phyloP scores from a whole-genome alignment of 2,329 filamentous ascomycete genomes.

The Aureobasidium leucospermi region DNA sequence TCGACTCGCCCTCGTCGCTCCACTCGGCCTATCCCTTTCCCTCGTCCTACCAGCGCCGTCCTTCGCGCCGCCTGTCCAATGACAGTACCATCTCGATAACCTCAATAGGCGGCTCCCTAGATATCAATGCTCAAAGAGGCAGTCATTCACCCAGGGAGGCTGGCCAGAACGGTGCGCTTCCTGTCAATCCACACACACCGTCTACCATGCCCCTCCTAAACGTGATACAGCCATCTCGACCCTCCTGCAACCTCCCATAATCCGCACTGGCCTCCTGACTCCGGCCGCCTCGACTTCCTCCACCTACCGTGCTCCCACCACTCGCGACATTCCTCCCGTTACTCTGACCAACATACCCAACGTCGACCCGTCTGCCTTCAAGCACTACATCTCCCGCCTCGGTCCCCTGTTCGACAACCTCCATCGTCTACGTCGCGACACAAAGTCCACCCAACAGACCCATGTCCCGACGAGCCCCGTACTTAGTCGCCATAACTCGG shows the following conservation, averaged over 20 bases:
- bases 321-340: slow-evolving; percentile 74
- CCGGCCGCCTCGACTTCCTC: slow-evolving; percentile 57
- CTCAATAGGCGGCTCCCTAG: slow-evolving; percentile 77
- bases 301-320: slow-evolving; percentile 16
- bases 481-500: slow-evolving; percentile 31
- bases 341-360: slow-evolving; percentile 80
- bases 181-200: not conserved
- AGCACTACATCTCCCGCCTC: slow-evolving; percentile 76
- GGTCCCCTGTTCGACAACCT: slow-evolving; percentile 84
- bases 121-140: slow-evolving; percentile 55
- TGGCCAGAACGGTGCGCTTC: slow-evolving; percentile 66
- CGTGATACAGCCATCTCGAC: slow-evolving; percentile 69
- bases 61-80: slow-evolving; percentile 66
- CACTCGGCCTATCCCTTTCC: slow-evolving; percentile 48
- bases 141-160: slow-evolving; percentile 59
- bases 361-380: slow-evolving; percentile 72
- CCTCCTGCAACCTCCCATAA: slow-evolving; percentile 82
- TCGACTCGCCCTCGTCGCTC: slow-evolving; percentile 31
- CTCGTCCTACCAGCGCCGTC: slow-evolving; percentile 35
- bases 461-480: slow-evolving; percentile 25
- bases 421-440: slow-evolving; percentile 70
- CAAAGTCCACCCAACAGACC: slow-evolving; percentile 41
- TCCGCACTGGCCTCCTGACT: slow-evolving; percentile 75
- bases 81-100: slow-evolving; percentile 62
- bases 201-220: not conserved